Base-by-base conservation (phyloP, 352 stramenopile species). In the Aphanomyces stellatus region DNA sequence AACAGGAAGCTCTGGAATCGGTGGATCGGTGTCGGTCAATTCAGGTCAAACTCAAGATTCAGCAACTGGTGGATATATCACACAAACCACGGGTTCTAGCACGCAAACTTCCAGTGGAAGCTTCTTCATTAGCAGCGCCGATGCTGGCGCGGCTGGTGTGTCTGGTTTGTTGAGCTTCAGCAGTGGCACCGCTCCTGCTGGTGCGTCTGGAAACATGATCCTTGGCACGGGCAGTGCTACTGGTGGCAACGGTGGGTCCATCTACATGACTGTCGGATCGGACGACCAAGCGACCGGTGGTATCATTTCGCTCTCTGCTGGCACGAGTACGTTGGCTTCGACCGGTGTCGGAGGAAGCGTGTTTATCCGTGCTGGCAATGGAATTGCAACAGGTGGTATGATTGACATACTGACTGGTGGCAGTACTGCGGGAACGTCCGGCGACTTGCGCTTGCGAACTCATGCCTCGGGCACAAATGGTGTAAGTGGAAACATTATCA, bases 241-340 rank as follows among this genome's bases (percentile, higher is more conserved):
- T 8, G 7, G 24, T n/a, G 60, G 60, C 31, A 42, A 31, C 6
- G 60, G 51, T 30, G 71, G 66, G 4, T 28, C 40, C 17, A 40
- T 61, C 19, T 33, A 51, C 6, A 33, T 76, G 30, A 34, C 61
- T 19, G 69, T 65, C 27, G 71, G 69, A 37, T 53, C 60, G 46
- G 61, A 41, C 24, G 64, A 56, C 10, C 56, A 17, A 37, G 62
- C 60, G 2, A 55, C 41, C 5, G 65, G 65, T 46, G 70, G 70
- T 30, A 55, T 48, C 5, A 46, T 74, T 30, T 65, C 53, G 2
- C 11, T 74, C 15, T 46, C 30, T 41, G 59, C 71, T 56, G 71
- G 67, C 8, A 40, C 61, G 17, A 37, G 67, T 22, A 72, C 40
- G 15, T 27, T 57, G 31, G 51, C 31, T 19, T 25, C 27, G 27